phyloP scores from a whole-genome alignment of 1,284 basidiomycete species.

The Amylostereum chailletii region DNA sequence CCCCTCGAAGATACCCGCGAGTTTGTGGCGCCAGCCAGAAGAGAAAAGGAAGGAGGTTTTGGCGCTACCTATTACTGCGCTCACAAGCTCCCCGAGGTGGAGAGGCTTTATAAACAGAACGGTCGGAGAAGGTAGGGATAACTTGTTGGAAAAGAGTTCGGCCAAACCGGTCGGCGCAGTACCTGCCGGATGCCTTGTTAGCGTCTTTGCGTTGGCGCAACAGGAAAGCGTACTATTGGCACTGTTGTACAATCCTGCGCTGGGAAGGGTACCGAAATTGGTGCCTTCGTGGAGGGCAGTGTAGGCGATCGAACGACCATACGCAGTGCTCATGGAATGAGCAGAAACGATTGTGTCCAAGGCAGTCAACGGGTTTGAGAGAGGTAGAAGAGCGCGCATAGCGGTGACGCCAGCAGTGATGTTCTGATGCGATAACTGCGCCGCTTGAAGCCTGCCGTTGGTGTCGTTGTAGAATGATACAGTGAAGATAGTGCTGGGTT shows the following conservation, averaged over 20 bases:
- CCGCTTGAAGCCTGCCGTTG: conserved; percentile 46
- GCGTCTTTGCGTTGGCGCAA: background rate
- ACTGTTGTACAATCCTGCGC: conserved; percentile 40
- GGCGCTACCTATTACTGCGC: conserved; percentile 43
- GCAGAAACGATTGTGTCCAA: conserved; percentile 70
- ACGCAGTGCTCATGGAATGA: conserved; percentile 59
- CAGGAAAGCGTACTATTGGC: conserved; percentile 30
- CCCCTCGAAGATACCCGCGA: conserved; percentile 54
- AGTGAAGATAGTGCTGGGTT: conserved; percentile 50
- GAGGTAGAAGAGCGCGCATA: conserved; percentile 54
- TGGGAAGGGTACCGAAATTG: conserved; percentile 56
- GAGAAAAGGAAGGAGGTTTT: conserved; percentile 41
- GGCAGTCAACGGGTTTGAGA: conserved; percentile 49
- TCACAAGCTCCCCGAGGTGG: conserved; percentile 44
- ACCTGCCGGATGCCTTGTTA: no score
- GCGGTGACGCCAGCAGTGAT: conserved; percentile 74
- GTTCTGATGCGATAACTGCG: conserved; percentile 68
- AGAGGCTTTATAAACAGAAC: conserved; percentile 53
- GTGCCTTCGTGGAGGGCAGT: conserved; percentile 67
- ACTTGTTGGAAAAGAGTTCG: conserved; percentile 38
- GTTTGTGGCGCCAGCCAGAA: conserved; percentile 67
- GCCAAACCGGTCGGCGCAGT: conserved; percentile 23
- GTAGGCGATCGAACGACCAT: conserved; percentile 66
- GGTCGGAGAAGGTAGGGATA: conserved; percentile 60
- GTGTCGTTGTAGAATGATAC: conserved; percentile 52